These are phyloP conservation scores for Pythium phragmiticola DNA, from an alignment of 352 stramenopile species.

Conservation along the genomic window DNA sequence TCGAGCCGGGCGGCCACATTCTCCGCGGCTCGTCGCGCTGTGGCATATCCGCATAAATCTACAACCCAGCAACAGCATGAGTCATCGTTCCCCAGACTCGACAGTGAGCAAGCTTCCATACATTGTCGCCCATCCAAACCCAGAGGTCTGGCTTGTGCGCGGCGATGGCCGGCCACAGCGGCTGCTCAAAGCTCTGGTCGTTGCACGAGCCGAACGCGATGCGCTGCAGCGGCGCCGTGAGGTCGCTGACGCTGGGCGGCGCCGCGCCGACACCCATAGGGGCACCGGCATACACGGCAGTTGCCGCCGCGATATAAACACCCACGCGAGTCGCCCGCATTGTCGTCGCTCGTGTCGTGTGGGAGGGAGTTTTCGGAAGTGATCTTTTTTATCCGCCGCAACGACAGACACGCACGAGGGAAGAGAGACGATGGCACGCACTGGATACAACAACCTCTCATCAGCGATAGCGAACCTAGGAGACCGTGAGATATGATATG, in stretches of 20 bases:
- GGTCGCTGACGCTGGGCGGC: conserved; percentile 30
- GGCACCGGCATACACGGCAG: too few relatives aligned
- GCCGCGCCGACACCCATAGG: background rate
- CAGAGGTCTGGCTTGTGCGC: conserved; percentile 67
- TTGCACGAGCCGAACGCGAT: conserved; percentile 87
- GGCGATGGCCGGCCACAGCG: conserved; percentile 68
- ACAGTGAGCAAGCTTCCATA: background rate
- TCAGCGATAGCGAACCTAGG: background rate
- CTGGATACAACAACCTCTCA: conserved; percentile 3
- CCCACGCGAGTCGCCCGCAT: background rate
- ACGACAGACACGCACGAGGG: conserved; percentile 8
- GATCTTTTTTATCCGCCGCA: conserved; percentile 3
- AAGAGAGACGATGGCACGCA: background rate
- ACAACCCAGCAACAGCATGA: background rate
- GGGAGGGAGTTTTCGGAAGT: conserved; percentile 3
- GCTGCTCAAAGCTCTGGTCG: conserved; percentile 81
- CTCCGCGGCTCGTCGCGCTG: conserved; percentile 43
- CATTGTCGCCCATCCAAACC: conserved; percentile 89
- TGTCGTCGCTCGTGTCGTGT: background rate
- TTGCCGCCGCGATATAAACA: too few relatives aligned
- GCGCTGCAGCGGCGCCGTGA: conserved; percentile 44
- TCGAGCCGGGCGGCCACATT: conserved; percentile 45
- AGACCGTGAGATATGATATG: conserved; percentile 11
- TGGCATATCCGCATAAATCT: conserved; percentile 81
- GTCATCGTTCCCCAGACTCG: too few relatives aligned